Evolutionary conservation across 257 asterid species (phyloP), one percentile per base, ranked within the genome.

Genomic region (Solanum chilense): DNA sequence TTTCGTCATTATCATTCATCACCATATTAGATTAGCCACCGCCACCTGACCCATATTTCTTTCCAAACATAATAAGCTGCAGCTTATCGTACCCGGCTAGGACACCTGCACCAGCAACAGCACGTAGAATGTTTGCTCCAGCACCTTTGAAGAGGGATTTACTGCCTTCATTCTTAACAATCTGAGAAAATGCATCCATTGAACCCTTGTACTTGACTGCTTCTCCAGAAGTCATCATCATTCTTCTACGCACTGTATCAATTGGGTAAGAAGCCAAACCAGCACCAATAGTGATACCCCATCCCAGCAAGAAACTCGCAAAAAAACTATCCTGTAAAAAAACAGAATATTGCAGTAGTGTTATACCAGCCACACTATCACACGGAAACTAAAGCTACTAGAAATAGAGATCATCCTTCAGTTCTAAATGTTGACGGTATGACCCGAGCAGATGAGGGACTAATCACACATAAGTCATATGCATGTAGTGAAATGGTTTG

Each of bases 201-300:
- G 98, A 93, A 90, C 93, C 91, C 85, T 86, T 92, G 85, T 94
- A 95, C 86, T 95, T 94, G 86, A 94, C 94, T 6, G 98, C 94
- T 89, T 94, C 97, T 16, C 98, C 98, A 13, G 98, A 94, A 42
- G 98, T 94, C 98, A 94, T 94, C 98, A 94, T 94, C 98, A 94
- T 94, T 76, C 98, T 92, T 93, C 98, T 92, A 76, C 98, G 94
- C 83, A 94, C 97, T 0, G 96, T 94, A 84, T 94, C 98, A 21
- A 92, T 90, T 64, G 98, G 98, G 92, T 94, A 94, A 45, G 98
- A 91, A 86, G 94, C 94, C 90, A 94, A 89, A 23, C 98, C 95
- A 71, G 97, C 98, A 85, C 97, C 95, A 56, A 91, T 92, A 70
- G 97, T 93, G 84, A 95, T 90, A n/a, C 94, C 95, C 95, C 95